Evolutionary conservation across 352 stramenopile genomes (phyloP), one percentile per base, ranked within the genome.

Genomic region (Pythium aquatile): DNA sequence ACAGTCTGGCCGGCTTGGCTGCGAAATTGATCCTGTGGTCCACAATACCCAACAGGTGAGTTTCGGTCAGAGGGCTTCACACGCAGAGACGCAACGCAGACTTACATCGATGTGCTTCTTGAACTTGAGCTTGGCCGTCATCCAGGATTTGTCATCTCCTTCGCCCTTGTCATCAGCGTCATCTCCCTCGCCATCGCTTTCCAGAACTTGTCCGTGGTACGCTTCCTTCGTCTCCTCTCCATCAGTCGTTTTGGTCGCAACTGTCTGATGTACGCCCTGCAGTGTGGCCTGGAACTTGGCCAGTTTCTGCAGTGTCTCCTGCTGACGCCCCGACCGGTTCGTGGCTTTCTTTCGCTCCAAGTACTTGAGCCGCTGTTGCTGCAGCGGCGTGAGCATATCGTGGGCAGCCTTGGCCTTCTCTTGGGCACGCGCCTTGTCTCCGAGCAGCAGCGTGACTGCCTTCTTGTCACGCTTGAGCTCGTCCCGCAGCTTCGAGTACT

Each of bases 71-170:
- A 24, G 0, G 20, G 20, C 20, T 24, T 1, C 20, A 24, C 20
- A 24, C 0, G 20, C 20, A 24, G 20, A 24, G 20, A 24, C 20
- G 20, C 20, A 24, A 24, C 20, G 20, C 20, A 26, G 14, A 68
- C 66, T 40, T 79, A 94, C 87, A 61, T 96, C 88, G 33, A 94
- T 93, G 68, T 96, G 88, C 54, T 94, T 94, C 63, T 89, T 91
- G 69, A 94, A 94, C 73, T 92, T 92, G 49, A 96, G 79, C 68
- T 94, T 91, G n/a, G 83, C 80, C 1, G 77, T 81, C 81, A 93
- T 92, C 88, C 88, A 96, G 13, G 83, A 90, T 37, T 75, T 76
- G 60, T 87, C 81, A 5, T 75, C 75, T 11, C 58, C 68, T 53
- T 69, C 71, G 44, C 79, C 65, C 14, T 73, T 58, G 5, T 78